These are phyloP conservation scores for Anacardium occidentale DNA, from an alignment of 345 rosid genomes.

Conservation along the genomic window DNA sequence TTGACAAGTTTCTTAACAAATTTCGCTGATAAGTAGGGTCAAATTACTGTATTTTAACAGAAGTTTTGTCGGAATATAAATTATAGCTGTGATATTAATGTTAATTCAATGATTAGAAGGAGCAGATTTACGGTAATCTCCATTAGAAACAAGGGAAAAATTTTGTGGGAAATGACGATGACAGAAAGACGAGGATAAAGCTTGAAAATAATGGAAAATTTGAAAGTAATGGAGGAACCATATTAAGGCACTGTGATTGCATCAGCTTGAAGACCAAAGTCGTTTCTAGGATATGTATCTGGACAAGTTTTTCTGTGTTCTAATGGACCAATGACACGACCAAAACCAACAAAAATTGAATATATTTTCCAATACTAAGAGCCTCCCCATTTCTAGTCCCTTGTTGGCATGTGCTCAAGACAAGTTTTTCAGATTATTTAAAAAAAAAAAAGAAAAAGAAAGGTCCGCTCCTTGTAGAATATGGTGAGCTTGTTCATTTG, in stretches of 20 bases:
- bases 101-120: no score
- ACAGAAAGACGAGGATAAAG: constrained; percentile 1
- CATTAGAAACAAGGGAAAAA: not conserved
- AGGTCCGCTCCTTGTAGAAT: not conserved
- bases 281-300: constrained; percentile 8
- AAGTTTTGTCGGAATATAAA: no score
- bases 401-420: not conserved
- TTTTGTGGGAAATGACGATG: not conserved
- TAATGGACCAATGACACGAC: constrained; percentile 5
- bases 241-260: constrained; percentile 6
- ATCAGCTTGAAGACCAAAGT: not conserved
- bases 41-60: no score
- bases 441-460: no score
- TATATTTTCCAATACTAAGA: not conserved
- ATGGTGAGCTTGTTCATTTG: not conserved
- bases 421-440: not conserved
- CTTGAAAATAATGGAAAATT: not conserved
- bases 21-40: no score
- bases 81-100: no score
- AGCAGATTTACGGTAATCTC: not conserved
- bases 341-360: not conserved
- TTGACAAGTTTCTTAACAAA: not conserved
- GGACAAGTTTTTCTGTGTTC: not conserved
- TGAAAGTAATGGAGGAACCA: not conserved
- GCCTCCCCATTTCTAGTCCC: not conserved